Evolutionary conservation across 805 yeast species (phyloP).

Genomic region (Candida sakaeoensis): DNA sequence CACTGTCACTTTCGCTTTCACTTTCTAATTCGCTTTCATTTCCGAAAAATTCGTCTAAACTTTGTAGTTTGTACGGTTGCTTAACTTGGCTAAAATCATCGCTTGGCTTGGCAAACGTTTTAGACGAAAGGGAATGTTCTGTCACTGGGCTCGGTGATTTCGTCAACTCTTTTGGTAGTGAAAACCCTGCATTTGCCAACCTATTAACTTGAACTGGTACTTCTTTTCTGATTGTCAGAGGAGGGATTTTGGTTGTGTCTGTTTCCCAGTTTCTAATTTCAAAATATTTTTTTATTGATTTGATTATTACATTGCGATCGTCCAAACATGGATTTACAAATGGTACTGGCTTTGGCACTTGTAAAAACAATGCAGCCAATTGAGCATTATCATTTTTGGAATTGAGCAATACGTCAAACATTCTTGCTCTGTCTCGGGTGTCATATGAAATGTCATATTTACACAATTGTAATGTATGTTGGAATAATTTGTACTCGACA

Average conservation of each 20-base stretch:
- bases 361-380: conserved; percentile 65
- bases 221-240: conserved; percentile 28
- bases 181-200: conserved; percentile 14
- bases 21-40: conserved; percentile 17
- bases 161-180: conserved; percentile 14
- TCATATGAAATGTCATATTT: conserved; percentile 74
- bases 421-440: conserved; percentile 80
- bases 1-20: conserved; percentile 13
- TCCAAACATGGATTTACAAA: conserved; percentile 14
- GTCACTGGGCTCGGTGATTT: conserved; percentile 19
- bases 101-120: conserved; percentile 11
- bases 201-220: conserved; percentile 15
- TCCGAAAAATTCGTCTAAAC: conserved; percentile 82
- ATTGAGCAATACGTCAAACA: conserved; percentile 59
- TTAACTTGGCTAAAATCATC: conserved; percentile 11
- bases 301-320: conserved; percentile 12
- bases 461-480: conserved; percentile 57
- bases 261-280: conserved; percentile 43
- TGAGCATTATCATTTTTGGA: conserved; percentile 42
- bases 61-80: conserved; percentile 58
- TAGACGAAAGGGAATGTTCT: conserved; percentile 24
- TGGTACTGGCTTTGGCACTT: conserved; percentile 74
- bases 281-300: conserved; percentile 17
- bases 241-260: conserved; percentile 19
- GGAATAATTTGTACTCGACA: conserved; percentile 49